A percentile compares a stretch with the other conserved stretches of the same genome.
These are phyloP conservation scores for Tetrastigma voinierianum DNA, from an alignment of 164 flowering plant genomes.

Conservation along the genomic window DNA sequence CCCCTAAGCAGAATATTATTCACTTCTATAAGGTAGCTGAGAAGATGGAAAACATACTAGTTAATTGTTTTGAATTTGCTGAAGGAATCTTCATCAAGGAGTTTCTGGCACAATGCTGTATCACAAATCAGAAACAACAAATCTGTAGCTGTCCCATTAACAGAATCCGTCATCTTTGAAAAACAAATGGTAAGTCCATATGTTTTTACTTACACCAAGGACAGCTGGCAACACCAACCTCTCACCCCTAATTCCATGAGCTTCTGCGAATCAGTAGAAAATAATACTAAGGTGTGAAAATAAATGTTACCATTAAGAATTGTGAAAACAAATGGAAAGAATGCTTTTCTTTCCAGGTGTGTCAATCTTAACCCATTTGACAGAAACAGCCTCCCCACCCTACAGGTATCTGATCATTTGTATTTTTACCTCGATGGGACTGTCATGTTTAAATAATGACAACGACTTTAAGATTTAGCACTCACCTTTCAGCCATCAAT, in stretches of 20 bases:
- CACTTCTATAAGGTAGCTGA: not conserved
- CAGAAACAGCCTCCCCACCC: too few species aligned
- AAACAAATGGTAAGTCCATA: slow-evolving; percentile 89
- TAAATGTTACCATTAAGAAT: not conserved
- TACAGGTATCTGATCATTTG: too few species aligned
- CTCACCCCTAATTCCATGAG: slow-evolving; percentile 68
- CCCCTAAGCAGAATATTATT: not conserved
- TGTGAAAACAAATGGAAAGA: not conserved
- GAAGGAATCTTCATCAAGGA: slow-evolving; percentile 23
- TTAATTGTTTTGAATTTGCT: slow-evolving; percentile 14
- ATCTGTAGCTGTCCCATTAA: too few species aligned
- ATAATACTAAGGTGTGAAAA: slow-evolving; percentile 4
- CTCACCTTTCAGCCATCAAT: too few species aligned
- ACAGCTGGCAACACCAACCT: slow-evolving; percentile 80
- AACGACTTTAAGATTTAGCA: too few species aligned
- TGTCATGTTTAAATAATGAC: too few species aligned
- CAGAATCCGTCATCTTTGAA: slow-evolving; percentile 45
- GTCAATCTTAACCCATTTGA: too few species aligned
- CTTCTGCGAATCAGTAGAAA: slow-evolving; percentile 36
- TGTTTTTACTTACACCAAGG: slow-evolving; percentile 42
- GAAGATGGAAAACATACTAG: slow-evolving; percentile 28
- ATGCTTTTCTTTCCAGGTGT: too few species aligned
- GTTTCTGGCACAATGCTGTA: slow-evolving; percentile 78
- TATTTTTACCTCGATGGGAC: too few species aligned
- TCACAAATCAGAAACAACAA: slow-evolving; percentile 70